A percentile compares a stretch with the other conserved stretches of the same genome.
Evolutionary conservation across 495 filamentous ascomycete genomes (phyloP).

Genomic region (Neurospora tetrasperma): DNA sequence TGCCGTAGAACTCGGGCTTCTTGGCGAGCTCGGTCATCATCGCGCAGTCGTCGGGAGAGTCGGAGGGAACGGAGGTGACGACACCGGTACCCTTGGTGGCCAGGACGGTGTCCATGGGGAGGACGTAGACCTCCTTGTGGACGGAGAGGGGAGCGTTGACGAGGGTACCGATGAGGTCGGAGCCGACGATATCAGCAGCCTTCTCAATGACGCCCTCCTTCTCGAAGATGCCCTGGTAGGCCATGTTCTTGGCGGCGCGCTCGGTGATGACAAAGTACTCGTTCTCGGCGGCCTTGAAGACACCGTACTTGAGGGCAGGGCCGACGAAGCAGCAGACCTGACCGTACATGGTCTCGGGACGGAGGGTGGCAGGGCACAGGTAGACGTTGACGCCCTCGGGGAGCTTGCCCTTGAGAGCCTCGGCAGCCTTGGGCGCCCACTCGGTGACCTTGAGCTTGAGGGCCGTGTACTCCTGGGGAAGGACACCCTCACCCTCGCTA

Average conservation of each 20-base stretch:
- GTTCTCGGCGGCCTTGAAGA: slow-evolving; percentile 74
- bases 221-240: slow-evolving; percentile 81
- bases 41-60: slow-evolving; percentile 92
- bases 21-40: slow-evolving; percentile 81
- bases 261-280: slow-evolving; percentile 83
- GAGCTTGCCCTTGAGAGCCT: slow-evolving; percentile 64
- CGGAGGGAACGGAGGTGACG: slow-evolving; percentile 88
- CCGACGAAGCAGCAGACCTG: slow-evolving; percentile 95
- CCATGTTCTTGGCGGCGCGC: slow-evolving; percentile 88
- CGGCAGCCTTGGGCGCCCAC: slow-evolving; percentile 63
- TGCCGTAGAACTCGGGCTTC: slow-evolving; percentile 95
- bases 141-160: slow-evolving; percentile 86
- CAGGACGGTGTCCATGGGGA: slow-evolving; percentile 91
- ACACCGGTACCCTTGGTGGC: slow-evolving; percentile 92
- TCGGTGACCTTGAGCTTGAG: slow-evolving; percentile 84
- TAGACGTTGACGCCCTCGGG: slow-evolving; percentile 72
- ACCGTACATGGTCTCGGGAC: slow-evolving; percentile 97
- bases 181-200: slow-evolving; percentile 59
- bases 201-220: slow-evolving; percentile 64
- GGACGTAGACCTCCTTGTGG: slow-evolving; percentile 70
- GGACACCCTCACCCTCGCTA: slow-evolving; percentile 81
- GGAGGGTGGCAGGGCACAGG: slow-evolving; percentile 82
- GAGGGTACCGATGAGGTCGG: slow-evolving; percentile 74
- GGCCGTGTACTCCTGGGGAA: slow-evolving; percentile 84
- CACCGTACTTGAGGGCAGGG: slow-evolving; percentile 58